Base-by-base conservation (phyloP, 768 basidiomycete species). In the Collybia mongolica region DNA sequence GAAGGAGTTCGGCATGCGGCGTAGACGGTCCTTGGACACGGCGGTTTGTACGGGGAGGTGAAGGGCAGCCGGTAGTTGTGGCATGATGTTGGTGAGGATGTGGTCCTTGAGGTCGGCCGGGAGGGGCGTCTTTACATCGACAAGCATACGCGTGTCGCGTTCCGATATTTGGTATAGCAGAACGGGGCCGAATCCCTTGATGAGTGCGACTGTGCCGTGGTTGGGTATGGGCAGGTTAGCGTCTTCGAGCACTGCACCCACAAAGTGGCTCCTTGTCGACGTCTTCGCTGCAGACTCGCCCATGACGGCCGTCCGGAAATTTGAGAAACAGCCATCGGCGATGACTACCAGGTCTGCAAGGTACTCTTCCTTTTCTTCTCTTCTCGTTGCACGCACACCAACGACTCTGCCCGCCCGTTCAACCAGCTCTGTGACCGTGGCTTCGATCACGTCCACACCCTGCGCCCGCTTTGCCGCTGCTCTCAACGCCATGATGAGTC, bases 1-100 rank as follows among this genome's bases (percentile, higher is more conserved):
- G 75, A 90, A 97, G 0, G 91, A 89, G 65, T 98, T 98, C 26
- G 97, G 95, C 95, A 98, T 98, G 17, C 85, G 84, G 12, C 93
- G 80, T 15, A 97, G 73, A 18, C 92, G 84, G 62, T 91, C 84
- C 24, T 76, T 83, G n/a, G 84, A 76, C n/a, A 97, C 72, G 0
- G 93, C 89, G 23, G 64, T 71, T 40, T 74, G 73, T 42, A 95
- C 76, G 26, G 91, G 72, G 4, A 72, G 59, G 24, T 88, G 89
- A 6, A 97, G 73, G 3, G 82, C 68, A 0, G 80, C 54, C 1
- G 97, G 97, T 23, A 98, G 84, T 63, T 89, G 82, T 2, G 94
- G 93, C 26, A 90, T 69, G 57, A 97, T 79, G 40, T 88, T 78
- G 4, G 71, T 65, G 5, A 87, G 72, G 51, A 98, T 90, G 60